Percentiles rank a stretch among this genome's conserved stretches.
phyloP scores from a whole-genome alignment of 208 protist genomes.

The Crithidia fasciculata region DNA sequence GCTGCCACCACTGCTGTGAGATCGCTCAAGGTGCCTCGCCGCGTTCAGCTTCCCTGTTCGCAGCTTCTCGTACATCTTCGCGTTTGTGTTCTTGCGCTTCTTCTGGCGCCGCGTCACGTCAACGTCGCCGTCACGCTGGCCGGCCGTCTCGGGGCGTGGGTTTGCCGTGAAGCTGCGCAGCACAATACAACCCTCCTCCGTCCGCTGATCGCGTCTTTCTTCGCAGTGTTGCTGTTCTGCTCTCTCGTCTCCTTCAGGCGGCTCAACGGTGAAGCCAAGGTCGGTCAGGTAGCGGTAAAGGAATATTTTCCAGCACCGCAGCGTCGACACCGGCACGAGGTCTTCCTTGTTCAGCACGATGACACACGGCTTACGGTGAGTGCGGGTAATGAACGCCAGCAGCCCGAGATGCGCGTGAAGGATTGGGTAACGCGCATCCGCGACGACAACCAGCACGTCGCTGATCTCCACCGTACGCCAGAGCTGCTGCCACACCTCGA shows the following conservation, averaged over 20 bases:
- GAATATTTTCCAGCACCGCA: slow-evolving; percentile 78
- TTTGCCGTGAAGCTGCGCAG: slow-evolving; percentile 81
- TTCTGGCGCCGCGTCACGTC: slow-evolving; percentile 50
- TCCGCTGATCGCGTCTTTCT: no score
- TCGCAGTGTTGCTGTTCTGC: neutral
- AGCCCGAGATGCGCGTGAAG: slow-evolving; percentile 95
- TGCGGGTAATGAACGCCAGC: slow-evolving; percentile 87
- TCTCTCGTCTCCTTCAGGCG: slow-evolving; percentile 3
- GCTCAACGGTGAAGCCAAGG: slow-evolving; percentile 44
- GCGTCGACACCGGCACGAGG: slow-evolving; percentile 66
- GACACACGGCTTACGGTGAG: slow-evolving; percentile 90
- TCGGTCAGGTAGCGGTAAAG: slow-evolving; percentile 61
- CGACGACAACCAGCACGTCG: slow-evolving; percentile 95
- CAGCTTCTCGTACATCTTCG: slow-evolving; percentile 80
- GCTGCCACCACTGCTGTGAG: neutral
- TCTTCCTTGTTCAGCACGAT: slow-evolving; percentile 97
- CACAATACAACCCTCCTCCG: slow-evolving; percentile 34
- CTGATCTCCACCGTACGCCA: slow-evolving; percentile 97
- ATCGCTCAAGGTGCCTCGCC: slow-evolving; percentile 10
- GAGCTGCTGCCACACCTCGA: slow-evolving; percentile 98
- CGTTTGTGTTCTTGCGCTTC: slow-evolving; percentile 54
- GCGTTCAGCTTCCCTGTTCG: slow-evolving; percentile 58
- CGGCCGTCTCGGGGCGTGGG: slow-evolving; percentile 60
- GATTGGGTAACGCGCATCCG: slow-evolving; percentile 95
- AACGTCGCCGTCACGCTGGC: slow-evolving; percentile 40